Conservation (phyloP, 306 rosid species). For the Geum urbanum region DNA sequence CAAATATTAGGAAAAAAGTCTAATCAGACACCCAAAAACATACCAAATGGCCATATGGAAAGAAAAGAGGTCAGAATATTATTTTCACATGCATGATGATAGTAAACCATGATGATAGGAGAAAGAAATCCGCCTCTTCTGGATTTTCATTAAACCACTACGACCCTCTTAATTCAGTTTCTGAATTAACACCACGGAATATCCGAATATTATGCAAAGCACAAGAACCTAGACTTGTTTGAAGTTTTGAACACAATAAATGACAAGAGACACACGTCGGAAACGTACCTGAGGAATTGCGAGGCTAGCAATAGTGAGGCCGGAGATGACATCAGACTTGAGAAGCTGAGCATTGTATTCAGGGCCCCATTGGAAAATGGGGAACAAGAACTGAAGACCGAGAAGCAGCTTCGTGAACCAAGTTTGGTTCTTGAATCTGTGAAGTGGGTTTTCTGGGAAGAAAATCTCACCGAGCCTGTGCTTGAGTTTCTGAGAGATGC, state of each 20-base stretch:
- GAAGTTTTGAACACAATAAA: not conserved
- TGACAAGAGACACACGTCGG: not conserved
- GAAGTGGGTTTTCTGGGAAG: slow-evolving; percentile 86
- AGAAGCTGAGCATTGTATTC: slow-evolving; percentile 46
- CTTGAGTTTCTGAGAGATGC: slow-evolving; percentile 58
- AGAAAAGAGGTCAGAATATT: not conserved
- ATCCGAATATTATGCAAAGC: slow-evolving; percentile 3
- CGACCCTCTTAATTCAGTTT: not conserved
- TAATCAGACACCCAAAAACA: slow-evolving; percentile 1
- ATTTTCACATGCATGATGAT: not conserved
- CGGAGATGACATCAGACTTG: slow-evolving; percentile 69
- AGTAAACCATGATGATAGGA: too few relatives aligned
- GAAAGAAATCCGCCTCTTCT: not conserved
- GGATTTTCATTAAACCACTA: not conserved
- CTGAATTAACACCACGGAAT: not conserved
- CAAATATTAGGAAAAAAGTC: slow-evolving; percentile 7
- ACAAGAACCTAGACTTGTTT: not conserved
- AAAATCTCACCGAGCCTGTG: slow-evolving; percentile 68
- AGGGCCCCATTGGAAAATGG: slow-evolving; percentile 88
- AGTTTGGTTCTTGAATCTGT: slow-evolving; percentile 63
- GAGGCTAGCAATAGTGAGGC: slow-evolving; percentile 96
- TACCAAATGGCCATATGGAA: not conserved
- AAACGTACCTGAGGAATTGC: slow-evolving; percentile 88
- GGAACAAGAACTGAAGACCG: slow-evolving; percentile 65
- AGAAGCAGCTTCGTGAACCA: slow-evolving; percentile 43